Base-by-base conservation (phyloP, 306 rosid genomes). In the Vigna unguiculata region DNA sequence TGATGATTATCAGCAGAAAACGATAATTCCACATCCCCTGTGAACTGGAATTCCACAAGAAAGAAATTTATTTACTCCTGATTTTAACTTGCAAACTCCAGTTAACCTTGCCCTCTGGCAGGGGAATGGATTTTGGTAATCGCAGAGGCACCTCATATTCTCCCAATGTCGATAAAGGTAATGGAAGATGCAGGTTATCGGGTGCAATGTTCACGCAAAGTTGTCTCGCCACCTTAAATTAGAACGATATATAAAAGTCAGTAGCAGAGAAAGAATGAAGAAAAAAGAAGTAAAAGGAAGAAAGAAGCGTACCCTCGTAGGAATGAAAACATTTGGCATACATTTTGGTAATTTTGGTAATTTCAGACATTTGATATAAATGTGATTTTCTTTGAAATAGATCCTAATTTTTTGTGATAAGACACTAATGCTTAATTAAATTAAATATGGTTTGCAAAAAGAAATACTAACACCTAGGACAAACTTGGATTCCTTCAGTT, bases 61-160 rank as follows among this genome's bases (percentile, higher is more conserved):
- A 45, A 25, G 3, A 48, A 30, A 36, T 38, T 65, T 78, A 94
- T 74, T 81, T 83, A 78, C 91, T 78, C 72, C 96, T 83, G 85
- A 94, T 28, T 84, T 91, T 94, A 52, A 91, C 94, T 34, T 85
- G 77, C 54, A 94, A 91, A 16, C 75, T 83, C 97, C 97, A 94
- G 65, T 86, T 81, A 86, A 90, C 63, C 82, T 83, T 88, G 74
- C 98, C 97, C 71, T 86, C 88, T 0, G 97, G 98, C 76, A 94
- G 74, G 8, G 96, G 84, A 53, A 94, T 90, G 51, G 97, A 90
- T 86, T 80, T 94, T 0, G 98, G 98, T 49, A 94, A 83, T 51
- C 89, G 93, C 69, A 94, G 79, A 9, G 94, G 93, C 86, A 91
- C 91, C 79, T 91, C 95, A 72, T 86, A 89, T 84, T 91, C 97